Conservation (phyloP, 129 eudicot genomes). For the Tagetes patula region DNA sequence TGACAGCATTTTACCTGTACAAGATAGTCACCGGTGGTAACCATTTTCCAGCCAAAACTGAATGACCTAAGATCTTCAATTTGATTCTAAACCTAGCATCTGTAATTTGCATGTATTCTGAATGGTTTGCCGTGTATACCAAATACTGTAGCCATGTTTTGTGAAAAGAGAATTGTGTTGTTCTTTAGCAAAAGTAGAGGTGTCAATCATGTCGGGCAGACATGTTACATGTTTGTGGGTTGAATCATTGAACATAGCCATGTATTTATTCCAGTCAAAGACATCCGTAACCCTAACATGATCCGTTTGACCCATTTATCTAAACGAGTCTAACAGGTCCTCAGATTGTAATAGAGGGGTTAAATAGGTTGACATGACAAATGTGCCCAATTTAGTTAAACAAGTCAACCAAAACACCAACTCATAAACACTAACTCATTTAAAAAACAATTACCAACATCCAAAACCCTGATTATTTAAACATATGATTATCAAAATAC, state of each 20-base stretch:
- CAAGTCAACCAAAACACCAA: not conserved
- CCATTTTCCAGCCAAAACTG: slow-evolving; percentile 64
- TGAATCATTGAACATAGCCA: not conserved
- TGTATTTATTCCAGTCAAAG: not conserved
- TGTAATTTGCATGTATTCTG: slow-evolving; percentile 26
- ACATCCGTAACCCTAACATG: not conserved
- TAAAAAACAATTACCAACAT: too few species aligned
- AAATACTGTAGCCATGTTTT: slow-evolving; percentile 1
- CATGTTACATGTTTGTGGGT: not conserved
- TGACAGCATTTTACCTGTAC: slow-evolving; percentile 79
- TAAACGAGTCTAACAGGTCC: not conserved
- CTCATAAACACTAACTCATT: not conserved
- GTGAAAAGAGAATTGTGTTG: slow-evolving; percentile 20
- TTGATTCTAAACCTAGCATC: slow-evolving; percentile 5
- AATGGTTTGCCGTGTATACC: slow-evolving; percentile 24
- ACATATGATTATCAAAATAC: not conserved
- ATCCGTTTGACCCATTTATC: not conserved
- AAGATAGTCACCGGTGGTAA: slow-evolving; percentile 82
- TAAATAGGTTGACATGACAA: not conserved
- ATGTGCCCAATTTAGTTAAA: not conserved
- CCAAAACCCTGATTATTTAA: too few species aligned
- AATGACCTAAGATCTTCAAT: slow-evolving; percentile 32
- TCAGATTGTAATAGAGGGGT: not conserved
- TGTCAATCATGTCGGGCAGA: not conserved
- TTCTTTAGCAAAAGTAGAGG: not conserved